Base-by-base conservation (phyloP, 805 yeast species). In the Spathaspora boniae region DNA sequence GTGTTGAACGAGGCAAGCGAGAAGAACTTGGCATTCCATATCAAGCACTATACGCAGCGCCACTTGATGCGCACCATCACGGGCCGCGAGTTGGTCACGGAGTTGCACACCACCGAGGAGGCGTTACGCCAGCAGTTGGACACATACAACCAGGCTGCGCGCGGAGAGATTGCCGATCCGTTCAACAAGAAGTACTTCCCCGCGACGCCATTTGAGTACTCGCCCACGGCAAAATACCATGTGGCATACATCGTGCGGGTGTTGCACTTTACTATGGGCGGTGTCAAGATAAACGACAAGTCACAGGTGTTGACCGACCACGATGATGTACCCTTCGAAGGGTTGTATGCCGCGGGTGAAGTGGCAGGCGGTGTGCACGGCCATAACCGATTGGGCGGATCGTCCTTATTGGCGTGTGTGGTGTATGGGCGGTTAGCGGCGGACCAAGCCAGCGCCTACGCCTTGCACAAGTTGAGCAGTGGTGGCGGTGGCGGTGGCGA, bases 221-320 rank as follows among this genome's bases (percentile, higher is more conserved):
- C 46, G 6, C 29, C 44, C 4, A 58, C 62, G 6, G 58, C 63
- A 14, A 52, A 50, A 23, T 73, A 72, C 46, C 72, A 74, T 44
- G 76, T 74, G 16, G 72, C 80, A 1, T 70, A 62, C 41, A 65
- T 76, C 29, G 74, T 80, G 5, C 65, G 82, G 24, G 82, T 76
- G 4, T 71, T 80, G 23, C 86, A 80, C 53, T 80, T 78, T 54
- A 78, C 85, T 6, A 80, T 78, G 84, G 87, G 88, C 16, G 87
- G 88, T 26, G 76, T 77, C 4, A 72, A 70, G 52, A 75, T 78
- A 38, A 68, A 78, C 48, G 71, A 64, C 16, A 53, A 65, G 28
- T 58, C 76, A 0, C 70, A 70, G 40, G 78, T 76, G 3, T 37
- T 70, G 18, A 44, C 51, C 1, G 54, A 56, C 6, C 30, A 45